Conservation (phyloP, 1,284 basidiomycete species). For the Austroboletus rostrupii region DNA sequence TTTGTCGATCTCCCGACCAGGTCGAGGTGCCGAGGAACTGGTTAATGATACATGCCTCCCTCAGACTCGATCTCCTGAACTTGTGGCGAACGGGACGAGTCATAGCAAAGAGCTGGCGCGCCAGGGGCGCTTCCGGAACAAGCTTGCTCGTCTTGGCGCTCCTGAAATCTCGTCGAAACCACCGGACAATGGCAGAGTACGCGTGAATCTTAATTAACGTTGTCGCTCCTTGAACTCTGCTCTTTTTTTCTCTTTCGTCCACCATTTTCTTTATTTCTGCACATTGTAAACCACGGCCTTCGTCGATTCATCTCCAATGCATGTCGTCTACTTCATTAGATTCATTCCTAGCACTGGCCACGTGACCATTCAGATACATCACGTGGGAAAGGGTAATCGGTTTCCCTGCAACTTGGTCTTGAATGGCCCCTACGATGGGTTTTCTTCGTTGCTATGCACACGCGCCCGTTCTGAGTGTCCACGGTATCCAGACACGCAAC, state of each 20-base stretch:
- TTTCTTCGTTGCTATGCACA: conserved; percentile 1
- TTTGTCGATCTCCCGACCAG: conserved; percentile 30
- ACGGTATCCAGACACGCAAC: not conserved
- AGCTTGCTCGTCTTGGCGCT: conserved; percentile 25
- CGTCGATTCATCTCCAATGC: conserved; percentile 29
- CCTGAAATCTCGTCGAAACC: conserved; percentile 30
- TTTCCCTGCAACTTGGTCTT: conserved; percentile 6
- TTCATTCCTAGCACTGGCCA: conserved; percentile 8
- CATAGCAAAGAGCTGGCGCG: conserved; percentile 24
- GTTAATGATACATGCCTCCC: conserved; percentile 24
- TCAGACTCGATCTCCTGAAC: conserved; percentile 27
- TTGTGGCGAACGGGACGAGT: conserved; percentile 15
- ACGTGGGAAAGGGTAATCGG: conserved; percentile 21
- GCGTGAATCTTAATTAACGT: conserved; percentile 32
- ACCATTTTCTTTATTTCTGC: conserved; percentile 19
- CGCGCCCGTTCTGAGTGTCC: not conserved
- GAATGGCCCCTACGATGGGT: conserved; percentile 4
- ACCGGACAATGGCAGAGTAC: conserved; percentile 34
- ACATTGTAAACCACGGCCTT: conserved; percentile 26
- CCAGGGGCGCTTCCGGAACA: conserved; percentile 29
- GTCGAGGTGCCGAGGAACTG: conserved; percentile 30
- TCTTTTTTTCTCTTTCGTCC: not conserved
- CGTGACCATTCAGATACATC: conserved; percentile 23
- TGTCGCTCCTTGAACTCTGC: conserved; percentile 17
- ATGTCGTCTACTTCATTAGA: conserved; percentile 17